Evolutionary conservation across 164 flowering plant species (phyloP).

Genomic region (Macadamia tetraphylla): DNA sequence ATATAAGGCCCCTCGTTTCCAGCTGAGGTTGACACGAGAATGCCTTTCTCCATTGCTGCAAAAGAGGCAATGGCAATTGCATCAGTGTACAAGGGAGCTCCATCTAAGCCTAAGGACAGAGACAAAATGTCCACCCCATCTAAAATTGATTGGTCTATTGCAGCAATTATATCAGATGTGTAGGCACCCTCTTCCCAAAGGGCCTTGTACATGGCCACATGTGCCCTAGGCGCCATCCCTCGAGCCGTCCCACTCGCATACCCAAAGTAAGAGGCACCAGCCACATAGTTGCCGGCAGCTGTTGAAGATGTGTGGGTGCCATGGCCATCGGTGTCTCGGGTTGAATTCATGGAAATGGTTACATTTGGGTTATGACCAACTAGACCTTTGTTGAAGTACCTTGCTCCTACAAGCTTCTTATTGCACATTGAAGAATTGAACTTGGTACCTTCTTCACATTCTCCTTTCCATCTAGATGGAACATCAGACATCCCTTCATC

Average conservation of each 20-base stretch:
- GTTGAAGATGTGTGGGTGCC: conserved; percentile 75
- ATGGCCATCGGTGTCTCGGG: conserved; percentile 66
- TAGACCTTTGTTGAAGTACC: conserved; percentile 56
- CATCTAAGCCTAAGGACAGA: conserved; percentile 46
- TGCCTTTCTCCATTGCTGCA: conserved; percentile 53
- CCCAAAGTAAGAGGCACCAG: conserved; percentile 46
- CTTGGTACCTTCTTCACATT: conserved; percentile 39
- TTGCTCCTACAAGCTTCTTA: conserved; percentile 70
- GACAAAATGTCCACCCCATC: conserved; percentile 69
- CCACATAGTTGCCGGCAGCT: conserved; percentile 51
- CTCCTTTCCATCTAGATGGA: conserved; percentile 67
- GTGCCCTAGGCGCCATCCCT: conserved; percentile 63
- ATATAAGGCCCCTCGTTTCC: conserved; percentile 63
- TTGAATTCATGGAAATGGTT: conserved; percentile 47
- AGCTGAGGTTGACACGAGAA: conserved; percentile 60
- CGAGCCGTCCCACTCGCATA: conserved; percentile 53
- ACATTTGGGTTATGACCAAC: conserved; percentile 28
- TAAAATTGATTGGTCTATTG: conserved; percentile 48
- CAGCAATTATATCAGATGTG: conserved; percentile 54
- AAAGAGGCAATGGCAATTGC: conserved; percentile 65
- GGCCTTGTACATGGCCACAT: conserved; percentile 68
- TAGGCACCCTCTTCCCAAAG: conserved; percentile 37
- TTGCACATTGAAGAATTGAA: conserved; percentile 63
- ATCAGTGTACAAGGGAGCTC: conserved; percentile 38
- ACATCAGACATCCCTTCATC: conserved; percentile 47